These are phyloP conservation scores for Neocallimastix lanati DNA, from an alignment of 192 early-diverging fungal genomes.

Conservation along the genomic window DNA sequence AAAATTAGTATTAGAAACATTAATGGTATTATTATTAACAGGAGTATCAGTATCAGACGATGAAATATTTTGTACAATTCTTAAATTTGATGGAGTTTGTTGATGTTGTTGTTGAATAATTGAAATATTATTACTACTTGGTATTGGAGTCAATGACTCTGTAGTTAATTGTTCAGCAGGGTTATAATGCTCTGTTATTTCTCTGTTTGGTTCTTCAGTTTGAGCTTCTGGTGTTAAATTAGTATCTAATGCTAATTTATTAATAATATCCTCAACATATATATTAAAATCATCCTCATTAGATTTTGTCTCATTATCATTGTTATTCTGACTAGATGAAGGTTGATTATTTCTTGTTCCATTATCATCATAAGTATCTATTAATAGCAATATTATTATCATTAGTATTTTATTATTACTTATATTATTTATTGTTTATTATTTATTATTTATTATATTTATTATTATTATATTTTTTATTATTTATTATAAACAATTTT, in stretches of 20 bases:
- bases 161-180: background rate
- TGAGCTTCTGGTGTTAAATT: background rate
- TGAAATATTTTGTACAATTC: background rate
- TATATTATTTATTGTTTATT: too few species aligned
- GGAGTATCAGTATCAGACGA: background rate
- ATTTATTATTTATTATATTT: too few species aligned
- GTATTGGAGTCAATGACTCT: background rate
- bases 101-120: background rate
- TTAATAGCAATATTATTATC: too few species aligned
- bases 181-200: background rate
- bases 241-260: background rate
- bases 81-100: background rate
- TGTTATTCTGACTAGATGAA: background rate
- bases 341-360: too few species aligned
- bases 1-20: background rate
- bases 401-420: too few species aligned
- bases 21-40: background rate
- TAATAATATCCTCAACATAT: background rate
- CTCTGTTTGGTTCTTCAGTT: background rate
- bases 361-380: background rate
- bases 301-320: background rate
- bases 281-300: background rate
- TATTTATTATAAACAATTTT: too few species aligned
- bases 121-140: background rate
- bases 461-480: too few species aligned